Conservation (phyloP, 208 protist species). For the Lotmaria passim region DNA sequence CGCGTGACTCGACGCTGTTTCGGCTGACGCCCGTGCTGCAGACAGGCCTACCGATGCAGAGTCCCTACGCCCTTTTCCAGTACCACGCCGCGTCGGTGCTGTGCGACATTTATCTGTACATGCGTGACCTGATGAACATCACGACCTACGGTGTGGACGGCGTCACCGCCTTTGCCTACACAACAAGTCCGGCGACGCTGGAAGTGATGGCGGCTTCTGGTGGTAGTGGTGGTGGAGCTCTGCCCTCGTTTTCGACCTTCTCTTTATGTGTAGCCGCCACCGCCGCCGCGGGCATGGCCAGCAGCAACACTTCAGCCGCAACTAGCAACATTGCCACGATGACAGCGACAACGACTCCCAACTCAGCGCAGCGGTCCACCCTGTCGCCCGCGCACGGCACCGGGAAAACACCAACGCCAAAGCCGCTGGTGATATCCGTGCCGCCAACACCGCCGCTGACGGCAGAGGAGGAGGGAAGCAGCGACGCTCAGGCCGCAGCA, state of each 20-base stretch:
- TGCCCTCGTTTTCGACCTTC: background rate
- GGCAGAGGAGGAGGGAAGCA: background rate
- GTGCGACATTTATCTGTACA: slow-evolving; percentile 60
- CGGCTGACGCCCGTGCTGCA: slow-evolving; percentile 69
- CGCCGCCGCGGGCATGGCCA: no score
- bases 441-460: background rate
- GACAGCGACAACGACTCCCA: background rate
- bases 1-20: slow-evolving; percentile 70
- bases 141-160: slow-evolving; percentile 66
- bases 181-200: background rate
- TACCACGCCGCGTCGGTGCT: slow-evolving; percentile 52
- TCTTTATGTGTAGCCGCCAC: no score
- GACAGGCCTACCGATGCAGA: slow-evolving; percentile 53
- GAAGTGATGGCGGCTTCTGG: no score
- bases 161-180: slow-evolving; percentile 40
- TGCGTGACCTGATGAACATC: slow-evolving; percentile 72
- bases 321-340: no score
- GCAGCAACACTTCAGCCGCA: no score
- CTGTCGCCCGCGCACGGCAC: background rate
- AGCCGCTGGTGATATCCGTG: background rate
- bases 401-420: background rate
- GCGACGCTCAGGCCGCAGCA: no score
- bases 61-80: slow-evolving; percentile 70
- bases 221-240: background rate
- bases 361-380: background rate